Evolutionary conservation across 2,329 filamentous ascomycete species (phyloP).

Genomic region (Pyrenophora graminea): DNA sequence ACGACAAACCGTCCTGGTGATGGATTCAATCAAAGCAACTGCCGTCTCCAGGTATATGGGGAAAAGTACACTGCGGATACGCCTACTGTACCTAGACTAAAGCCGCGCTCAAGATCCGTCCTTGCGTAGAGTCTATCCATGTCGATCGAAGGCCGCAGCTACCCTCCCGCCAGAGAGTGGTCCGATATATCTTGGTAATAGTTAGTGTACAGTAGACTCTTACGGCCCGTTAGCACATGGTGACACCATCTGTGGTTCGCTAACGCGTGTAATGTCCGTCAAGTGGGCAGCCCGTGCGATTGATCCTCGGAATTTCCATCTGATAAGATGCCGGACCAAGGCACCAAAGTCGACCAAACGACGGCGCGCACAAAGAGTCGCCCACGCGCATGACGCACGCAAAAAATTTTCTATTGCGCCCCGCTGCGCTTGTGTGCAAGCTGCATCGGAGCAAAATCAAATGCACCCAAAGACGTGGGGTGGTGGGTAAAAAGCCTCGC

Average conservation of each 20-base stretch:
- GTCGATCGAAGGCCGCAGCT: slow-evolving; percentile 21
- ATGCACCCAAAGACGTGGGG: slow-evolving; percentile 23
- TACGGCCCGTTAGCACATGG: slow-evolving; percentile 26
- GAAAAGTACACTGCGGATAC: slow-evolving; percentile 22
- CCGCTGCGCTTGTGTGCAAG: slow-evolving; percentile 31
- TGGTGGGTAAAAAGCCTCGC: slow-evolving; percentile 18
- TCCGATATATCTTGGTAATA: slow-evolving; percentile 29
- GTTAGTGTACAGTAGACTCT: slow-evolving; percentile 11
- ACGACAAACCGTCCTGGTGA: neutral
- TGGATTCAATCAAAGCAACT: neutral
- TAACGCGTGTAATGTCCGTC: slow-evolving; percentile 9
- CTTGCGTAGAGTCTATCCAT: slow-evolving; percentile 24
- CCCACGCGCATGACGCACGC: slow-evolving; percentile 29
- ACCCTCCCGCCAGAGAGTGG: slow-evolving; percentile 36
- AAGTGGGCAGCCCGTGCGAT: slow-evolving; percentile 5
- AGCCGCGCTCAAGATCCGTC: slow-evolving; percentile 21
- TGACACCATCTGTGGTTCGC: slow-evolving; percentile 22
- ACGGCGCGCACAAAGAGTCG: slow-evolving; percentile 14
- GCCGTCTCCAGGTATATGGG: slow-evolving; percentile 11
- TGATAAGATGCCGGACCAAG: slow-evolving; percentile 34
- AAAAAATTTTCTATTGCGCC: slow-evolving; percentile 34
- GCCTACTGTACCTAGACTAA: slow-evolving; percentile 24
- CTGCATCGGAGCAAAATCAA: slow-evolving; percentile 12
- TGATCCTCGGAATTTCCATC: slow-evolving; percentile 33
- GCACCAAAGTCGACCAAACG: slow-evolving; percentile 13